A percentile compares a stretch with the other conserved stretches of the same genome.
Conservation (phyloP, 2,329 filamentous ascomycete species). For the Ceratocystis alfenasii region DNA sequence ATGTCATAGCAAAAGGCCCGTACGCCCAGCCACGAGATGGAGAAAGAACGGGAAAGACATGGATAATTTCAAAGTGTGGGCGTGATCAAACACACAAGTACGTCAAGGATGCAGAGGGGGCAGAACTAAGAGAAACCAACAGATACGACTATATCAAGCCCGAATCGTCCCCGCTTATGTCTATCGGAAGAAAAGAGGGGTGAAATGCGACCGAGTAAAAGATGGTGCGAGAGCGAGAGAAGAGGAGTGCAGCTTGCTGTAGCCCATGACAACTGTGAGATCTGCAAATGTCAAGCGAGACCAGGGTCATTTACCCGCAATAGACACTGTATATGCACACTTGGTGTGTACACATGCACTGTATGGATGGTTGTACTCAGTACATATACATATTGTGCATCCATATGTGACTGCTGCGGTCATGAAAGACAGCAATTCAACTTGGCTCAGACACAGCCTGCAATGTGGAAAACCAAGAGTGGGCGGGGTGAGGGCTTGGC, state of each 20-base stretch:
- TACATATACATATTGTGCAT: neutral
- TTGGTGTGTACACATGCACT: neutral
- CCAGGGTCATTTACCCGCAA: neutral
- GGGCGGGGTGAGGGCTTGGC: neutral
- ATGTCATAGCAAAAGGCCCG: neutral
- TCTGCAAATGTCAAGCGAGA: conserved; percentile 8
- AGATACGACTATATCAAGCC: neutral
- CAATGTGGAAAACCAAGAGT: neutral
- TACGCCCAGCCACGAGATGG: neutral
- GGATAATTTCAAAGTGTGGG: neutral
- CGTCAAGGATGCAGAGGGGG: neutral
- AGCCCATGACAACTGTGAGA: conserved; percentile 4
- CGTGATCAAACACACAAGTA: neutral
- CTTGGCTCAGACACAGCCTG: neutral
- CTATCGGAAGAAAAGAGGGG: neutral
- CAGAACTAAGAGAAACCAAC: neutral
- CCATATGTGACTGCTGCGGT: conserved; percentile 1
- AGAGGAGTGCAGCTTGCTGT: conserved; percentile 6
- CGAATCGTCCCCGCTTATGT: neutral
- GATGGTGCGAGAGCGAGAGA: neutral
- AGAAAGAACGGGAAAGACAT: neutral
- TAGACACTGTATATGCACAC: neutral
- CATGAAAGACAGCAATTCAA: neutral
- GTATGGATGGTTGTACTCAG: neutral
- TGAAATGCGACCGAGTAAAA: neutral